Conservation (phyloP, 2,329 filamentous ascomycete genomes). For the Aschersonia sp. region DNA sequence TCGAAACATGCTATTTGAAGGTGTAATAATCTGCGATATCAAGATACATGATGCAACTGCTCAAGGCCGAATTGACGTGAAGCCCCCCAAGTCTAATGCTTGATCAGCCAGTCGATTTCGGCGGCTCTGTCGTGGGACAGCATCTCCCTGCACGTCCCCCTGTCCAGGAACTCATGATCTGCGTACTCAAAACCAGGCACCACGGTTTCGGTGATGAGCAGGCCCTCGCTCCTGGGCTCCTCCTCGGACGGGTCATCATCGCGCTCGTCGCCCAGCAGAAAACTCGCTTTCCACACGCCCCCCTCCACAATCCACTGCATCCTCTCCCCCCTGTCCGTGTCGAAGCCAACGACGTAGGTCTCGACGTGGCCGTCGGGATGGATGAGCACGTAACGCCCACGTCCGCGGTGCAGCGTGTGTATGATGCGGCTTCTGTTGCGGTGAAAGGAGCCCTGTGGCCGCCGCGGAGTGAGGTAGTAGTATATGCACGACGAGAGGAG, state of each 20-base stretch:
- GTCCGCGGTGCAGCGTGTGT: conserved; percentile 48
- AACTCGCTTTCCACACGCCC: conserved; percentile 51
- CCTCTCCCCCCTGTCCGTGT: conserved; percentile 42
- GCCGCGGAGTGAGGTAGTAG: conserved; percentile 44
- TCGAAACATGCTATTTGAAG: too few species aligned
- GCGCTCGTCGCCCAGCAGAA: conserved; percentile 25
- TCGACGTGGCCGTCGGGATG: conserved; percentile 45
- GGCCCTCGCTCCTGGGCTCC: conserved; percentile 23
- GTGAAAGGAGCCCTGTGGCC: conserved; percentile 46
- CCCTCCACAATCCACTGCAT: conserved; percentile 57
- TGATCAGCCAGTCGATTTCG: conserved; percentile 32
- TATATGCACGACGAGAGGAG: conserved; percentile 46
- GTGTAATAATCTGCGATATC: too few species aligned
- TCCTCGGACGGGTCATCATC: conserved; percentile 15
- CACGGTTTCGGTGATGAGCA: conserved; percentile 55
- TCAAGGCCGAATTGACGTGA: not conserved
- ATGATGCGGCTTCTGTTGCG: conserved; percentile 46
- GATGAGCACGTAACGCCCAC: conserved; percentile 49
- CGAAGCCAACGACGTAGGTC: conserved; percentile 45
- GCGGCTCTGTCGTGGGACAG: conserved; percentile 32
- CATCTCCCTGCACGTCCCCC: conserved; percentile 32
- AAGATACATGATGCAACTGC: not conserved
- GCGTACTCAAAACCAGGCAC: conserved; percentile 52
- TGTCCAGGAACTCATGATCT: conserved; percentile 51
- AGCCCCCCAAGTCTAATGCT: conserved; percentile 1